phyloP scores from a whole-genome alignment of 2,329 filamentous ascomycete species.

The Phoma sp. region DNA sequence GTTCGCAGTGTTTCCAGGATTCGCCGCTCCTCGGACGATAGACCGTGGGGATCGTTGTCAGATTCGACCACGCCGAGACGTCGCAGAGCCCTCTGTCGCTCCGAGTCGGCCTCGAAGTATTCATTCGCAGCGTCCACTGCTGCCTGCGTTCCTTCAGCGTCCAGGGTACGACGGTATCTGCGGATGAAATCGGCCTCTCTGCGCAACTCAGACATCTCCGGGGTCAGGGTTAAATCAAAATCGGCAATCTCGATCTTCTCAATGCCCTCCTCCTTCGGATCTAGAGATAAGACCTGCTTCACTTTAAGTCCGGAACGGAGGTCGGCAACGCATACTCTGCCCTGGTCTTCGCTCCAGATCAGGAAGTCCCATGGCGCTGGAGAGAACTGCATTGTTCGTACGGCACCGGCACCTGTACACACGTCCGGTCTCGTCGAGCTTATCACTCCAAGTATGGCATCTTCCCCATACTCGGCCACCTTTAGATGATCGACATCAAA shows the following conservation, averaged over 20 bases:
- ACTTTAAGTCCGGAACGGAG: slow-evolving; percentile 70
- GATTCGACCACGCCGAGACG: slow-evolving; percentile 49
- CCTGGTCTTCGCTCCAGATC: slow-evolving; percentile 91
- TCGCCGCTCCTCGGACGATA: slow-evolving; percentile 55
- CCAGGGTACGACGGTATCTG: slow-evolving; percentile 51
- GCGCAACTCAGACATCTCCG: slow-evolving; percentile 57
- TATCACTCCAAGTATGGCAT: slow-evolving; percentile 77
- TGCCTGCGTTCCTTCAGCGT: slow-evolving; percentile 47
- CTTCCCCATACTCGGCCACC: slow-evolving; percentile 54
- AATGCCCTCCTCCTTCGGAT: slow-evolving; percentile 63
- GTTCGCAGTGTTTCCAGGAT: slow-evolving; percentile 56
- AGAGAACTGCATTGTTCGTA: slow-evolving; percentile 91
- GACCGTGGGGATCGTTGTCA: slow-evolving; percentile 55
- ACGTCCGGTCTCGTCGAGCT: slow-evolving; percentile 75
- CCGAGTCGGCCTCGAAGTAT: slow-evolving; percentile 52
- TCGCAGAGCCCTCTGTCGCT: slow-evolving; percentile 41
- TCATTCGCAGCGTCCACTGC: slow-evolving; percentile 52
- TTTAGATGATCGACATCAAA: slow-evolving; percentile 66
- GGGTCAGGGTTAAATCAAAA: slow-evolving; percentile 43
- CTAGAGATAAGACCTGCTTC: slow-evolving; percentile 73
- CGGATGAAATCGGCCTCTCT: slow-evolving; percentile 55
- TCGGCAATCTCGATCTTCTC: slow-evolving; percentile 66
- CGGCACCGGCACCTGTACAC: slow-evolving; percentile 71
- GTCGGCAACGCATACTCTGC: slow-evolving; percentile 76
- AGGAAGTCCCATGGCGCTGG: slow-evolving; percentile 89